These are phyloP conservation scores for Phaffomyces antillensis DNA, from an alignment of 805 yeast species.

Conservation along the genomic window DNA sequence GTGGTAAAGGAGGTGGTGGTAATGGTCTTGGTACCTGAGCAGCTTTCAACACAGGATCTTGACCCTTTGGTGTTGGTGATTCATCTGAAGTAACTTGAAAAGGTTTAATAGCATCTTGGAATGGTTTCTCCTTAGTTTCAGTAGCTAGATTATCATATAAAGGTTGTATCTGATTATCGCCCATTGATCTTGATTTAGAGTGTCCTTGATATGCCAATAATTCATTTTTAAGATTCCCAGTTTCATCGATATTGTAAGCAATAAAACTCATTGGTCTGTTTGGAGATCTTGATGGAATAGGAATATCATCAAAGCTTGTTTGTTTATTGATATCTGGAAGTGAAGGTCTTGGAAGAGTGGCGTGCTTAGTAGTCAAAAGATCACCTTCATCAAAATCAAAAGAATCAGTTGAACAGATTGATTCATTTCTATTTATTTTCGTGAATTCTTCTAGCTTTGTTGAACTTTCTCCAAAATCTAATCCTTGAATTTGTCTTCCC, in stretches of 20 bases:
- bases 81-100: not conserved
- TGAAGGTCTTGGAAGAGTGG: not conserved
- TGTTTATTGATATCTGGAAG: not conserved
- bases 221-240: not conserved
- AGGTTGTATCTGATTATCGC: not conserved
- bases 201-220: constrained; percentile 2
- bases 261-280: constrained; percentile 20
- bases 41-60: not conserved
- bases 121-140: constrained; percentile 6
- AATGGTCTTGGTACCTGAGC: constrained; percentile 16
- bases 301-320: constrained; percentile 2
- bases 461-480: not conserved
- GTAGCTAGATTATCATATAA: constrained; percentile 10
- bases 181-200: not conserved
- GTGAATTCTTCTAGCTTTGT: not conserved
- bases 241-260: not conserved
- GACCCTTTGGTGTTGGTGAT: not conserved
- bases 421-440: not conserved
- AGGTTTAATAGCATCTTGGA: too few relatives aligned
- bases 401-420: constrained; percentile 11
- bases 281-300: constrained; percentile 24
- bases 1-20: constrained; percentile 25
- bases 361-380: constrained; percentile 1
- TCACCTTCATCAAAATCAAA: constrained; percentile 16
- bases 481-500: too few relatives aligned